Base-by-base conservation (phyloP, 306 rosid species). In the Inga leiocalycina region DNA sequence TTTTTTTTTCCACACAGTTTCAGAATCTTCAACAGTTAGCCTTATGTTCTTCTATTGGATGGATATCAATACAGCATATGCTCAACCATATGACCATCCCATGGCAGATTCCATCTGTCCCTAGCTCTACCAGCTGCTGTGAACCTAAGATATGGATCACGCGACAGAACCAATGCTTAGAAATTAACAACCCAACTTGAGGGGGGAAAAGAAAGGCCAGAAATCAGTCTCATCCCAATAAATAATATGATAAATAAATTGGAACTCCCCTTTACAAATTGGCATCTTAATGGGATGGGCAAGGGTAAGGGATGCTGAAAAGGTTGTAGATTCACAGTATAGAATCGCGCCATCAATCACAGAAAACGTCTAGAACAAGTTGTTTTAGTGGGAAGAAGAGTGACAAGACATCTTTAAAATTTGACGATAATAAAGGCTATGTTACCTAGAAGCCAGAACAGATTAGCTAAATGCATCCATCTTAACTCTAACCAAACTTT, bases 61-160 rank as follows among this genome's bases (percentile, higher is more conserved):
- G 59, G n/a, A 71, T 48, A 66, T 44, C 79, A 79, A 24, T 83
- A 30, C 16, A 77, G 69, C 66, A 73, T 79, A 82, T 76, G 82
- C 88, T 85, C 91, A 88, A 71, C 85, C 84, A 85, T 39, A 39
- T 83, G 88, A 80, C 88, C 84, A 83, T 79, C 86, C 84, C 79
- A 81, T 88, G 92, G 90, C 94, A 94, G 97, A 89, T 80, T 88
- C 84, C 91, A 88, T 87, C 89, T 87, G 94, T 85, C 83, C 78
- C 32, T 86, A 86, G 84, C 90, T 81, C 86, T 75, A 67, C 72
- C 78, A 83, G 87, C 79, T 87, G 59, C 86, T 80, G 89, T 70
- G 68, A 75, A 85, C 85, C 92, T 89, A 87, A 88, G 86, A 84
- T 76, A 82, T 76, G 88, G 74, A 78, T 87, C 97, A 82, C 66